Evolutionary conservation across 2,329 filamentous ascomycete genomes (phyloP).

Genomic region (Xylaria arbuscula): DNA sequence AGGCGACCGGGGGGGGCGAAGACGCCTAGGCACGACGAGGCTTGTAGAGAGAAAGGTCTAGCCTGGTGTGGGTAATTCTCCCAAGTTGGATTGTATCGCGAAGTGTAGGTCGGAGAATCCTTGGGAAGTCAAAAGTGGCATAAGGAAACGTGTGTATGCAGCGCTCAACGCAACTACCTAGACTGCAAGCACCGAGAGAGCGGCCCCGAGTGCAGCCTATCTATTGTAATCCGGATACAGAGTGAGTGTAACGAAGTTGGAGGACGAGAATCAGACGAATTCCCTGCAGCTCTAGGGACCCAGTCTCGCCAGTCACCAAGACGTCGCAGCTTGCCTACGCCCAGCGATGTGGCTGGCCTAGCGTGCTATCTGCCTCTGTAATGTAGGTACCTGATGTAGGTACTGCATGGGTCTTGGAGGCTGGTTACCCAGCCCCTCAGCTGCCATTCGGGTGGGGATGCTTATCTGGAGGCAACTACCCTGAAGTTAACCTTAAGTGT

Average conservation of each 20-base stretch:
- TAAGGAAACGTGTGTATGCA: constrained; percentile 18
- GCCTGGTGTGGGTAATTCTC: background rate
- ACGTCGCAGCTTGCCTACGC: constrained; percentile 25
- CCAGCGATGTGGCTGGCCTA: constrained; percentile 12
- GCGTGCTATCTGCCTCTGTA: background rate
- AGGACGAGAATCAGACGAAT: constrained; percentile 5
- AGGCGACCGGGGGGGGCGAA: background rate
- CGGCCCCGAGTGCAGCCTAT: background rate
- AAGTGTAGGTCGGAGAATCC: background rate
- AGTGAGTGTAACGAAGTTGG: constrained; percentile 23
- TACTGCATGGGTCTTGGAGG: background rate
- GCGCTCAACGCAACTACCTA: constrained; percentile 27
- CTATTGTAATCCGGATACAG: background rate
- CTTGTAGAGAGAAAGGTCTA: constrained; percentile 8
- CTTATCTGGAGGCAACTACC: background rate
- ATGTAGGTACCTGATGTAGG: background rate
- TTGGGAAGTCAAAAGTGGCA: background rate
- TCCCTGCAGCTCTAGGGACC: background rate
- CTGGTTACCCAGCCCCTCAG: background rate
- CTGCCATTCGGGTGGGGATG: background rate
- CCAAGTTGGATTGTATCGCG: background rate
- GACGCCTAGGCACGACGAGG: background rate
- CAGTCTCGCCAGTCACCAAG: constrained; percentile 25
- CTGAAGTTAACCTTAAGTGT: too few species aligned
- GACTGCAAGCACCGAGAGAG: constrained; percentile 9